Conservation (phyloP, 2,329 filamentous ascomycete species). For the Colletotrichum cereale region DNA sequence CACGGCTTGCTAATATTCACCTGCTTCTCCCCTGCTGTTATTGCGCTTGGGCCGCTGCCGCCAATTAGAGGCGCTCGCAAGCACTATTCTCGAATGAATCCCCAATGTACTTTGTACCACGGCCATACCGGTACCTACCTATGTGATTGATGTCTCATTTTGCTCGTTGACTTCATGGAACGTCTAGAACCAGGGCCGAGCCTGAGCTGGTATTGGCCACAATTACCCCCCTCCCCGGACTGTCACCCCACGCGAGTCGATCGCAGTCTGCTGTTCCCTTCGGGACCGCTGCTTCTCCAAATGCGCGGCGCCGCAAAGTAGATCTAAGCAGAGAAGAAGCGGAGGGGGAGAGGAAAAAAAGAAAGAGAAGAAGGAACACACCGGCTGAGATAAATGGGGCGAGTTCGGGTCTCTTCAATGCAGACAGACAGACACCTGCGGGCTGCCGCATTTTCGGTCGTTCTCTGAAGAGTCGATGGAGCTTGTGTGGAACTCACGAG, state of each 20-base stretch:
- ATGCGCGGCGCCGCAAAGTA: not conserved
- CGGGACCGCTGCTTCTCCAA: not conserved
- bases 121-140: too few species aligned
- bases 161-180: not conserved
- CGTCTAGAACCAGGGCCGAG: slow-evolving; percentile 21
- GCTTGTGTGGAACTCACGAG: slow-evolving; percentile 31
- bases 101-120: slow-evolving; percentile 2
- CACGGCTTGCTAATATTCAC: slow-evolving; percentile 14
- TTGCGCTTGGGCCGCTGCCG: not conserved
- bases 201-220: slow-evolving; percentile 16
- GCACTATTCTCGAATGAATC: slow-evolving; percentile 4
- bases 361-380: not conserved
- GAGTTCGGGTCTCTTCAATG: not conserved
- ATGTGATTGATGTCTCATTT: not conserved
- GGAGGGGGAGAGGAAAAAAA: not conserved
- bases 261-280: not conserved
- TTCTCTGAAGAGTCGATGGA: slow-evolving; percentile 15
- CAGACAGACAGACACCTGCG: not conserved
- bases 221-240: not conserved
- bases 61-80: slow-evolving; percentile 30
- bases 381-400: not conserved
- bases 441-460: not conserved
- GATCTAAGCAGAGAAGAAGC: not conserved
- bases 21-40: slow-evolving; percentile 15
- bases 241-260: slow-evolving; percentile 21